These are phyloP conservation scores for Lepiota brunneoincarnata DNA, from an alignment of 768 basidiomycete genomes.

Conservation along the genomic window DNA sequence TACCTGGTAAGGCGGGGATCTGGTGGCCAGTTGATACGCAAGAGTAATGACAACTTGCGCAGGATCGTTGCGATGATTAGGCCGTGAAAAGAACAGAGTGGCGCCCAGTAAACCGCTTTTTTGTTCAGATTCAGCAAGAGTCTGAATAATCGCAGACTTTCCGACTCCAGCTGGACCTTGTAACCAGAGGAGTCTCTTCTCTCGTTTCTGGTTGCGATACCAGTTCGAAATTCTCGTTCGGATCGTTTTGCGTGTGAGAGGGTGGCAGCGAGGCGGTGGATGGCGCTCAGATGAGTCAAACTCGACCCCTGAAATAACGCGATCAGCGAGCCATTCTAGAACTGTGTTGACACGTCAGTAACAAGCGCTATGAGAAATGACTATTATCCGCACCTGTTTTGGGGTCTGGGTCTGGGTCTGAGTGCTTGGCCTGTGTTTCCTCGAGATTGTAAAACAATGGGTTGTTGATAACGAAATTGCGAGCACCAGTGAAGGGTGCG, in stretches of 20 bases:
- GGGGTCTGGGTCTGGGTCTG: too few species aligned
- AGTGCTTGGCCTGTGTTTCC: too few species aligned
- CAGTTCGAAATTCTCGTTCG: not conserved
- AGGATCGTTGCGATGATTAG: not conserved
- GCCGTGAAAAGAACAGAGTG: not conserved
- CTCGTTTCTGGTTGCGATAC: not conserved
- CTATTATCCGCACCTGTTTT: too few species aligned
- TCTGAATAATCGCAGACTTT: slow-evolving; percentile 2
- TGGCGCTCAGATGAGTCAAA: not conserved
- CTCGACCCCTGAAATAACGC: not conserved
- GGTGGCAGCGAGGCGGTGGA: slow-evolving; percentile 1
- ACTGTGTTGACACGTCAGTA: too few species aligned
- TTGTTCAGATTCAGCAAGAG: not conserved
- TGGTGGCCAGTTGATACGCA: not conserved
- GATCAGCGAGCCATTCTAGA: not conserved
- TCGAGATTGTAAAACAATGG: too few species aligned
- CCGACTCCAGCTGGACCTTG: too few species aligned
- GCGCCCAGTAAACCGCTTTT: not conserved
- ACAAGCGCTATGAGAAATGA: too few species aligned
- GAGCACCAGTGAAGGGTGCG: too few species aligned
- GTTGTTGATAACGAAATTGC: too few species aligned
- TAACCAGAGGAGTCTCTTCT: not conserved
- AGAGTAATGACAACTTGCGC: not conserved
- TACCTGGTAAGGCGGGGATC: not conserved
- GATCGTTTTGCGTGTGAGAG: not conserved